Base-by-base conservation (phyloP, 148 eudicot species). In the Rhododendron ferrugineum region DNA sequence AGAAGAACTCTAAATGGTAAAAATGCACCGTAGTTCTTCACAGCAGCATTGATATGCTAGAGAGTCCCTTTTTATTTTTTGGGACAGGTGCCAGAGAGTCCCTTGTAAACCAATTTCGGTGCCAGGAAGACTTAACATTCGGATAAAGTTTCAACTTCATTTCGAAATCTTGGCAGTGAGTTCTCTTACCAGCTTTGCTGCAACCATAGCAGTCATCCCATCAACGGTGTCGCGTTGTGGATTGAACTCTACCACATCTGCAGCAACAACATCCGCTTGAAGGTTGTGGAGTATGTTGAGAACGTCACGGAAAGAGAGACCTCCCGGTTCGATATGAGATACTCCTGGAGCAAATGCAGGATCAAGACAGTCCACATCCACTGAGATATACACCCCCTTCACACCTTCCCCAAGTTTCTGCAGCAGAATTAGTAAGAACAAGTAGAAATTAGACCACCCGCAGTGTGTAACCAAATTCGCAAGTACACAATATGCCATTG, bases 141-240 rank as follows among this genome's bases (percentile, higher is more conserved):
- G 16, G 14, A 46, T 5, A 46, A 7, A 79, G 82, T 16, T 52
- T 52, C 82, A 30, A 50, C 16, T 52, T 91, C 91, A 96, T 78
- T 93, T 96, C 32, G 98, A 95, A 70, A 96, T 95, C 87, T 89
- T 95, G 9, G 98, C 99, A 52, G 99, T 74, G 34, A 96, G 89
- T 89, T 96, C 99, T 87, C 99, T 88, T 5, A 92, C 99, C 83
- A 96, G 84, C 88, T 96, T 96, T 34, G 98, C 99, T 76, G 99
- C 98, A 88, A 96, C 99, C 99, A 96, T 96, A 13, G 94, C 98
- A 26, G 99, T 96, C 99, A 96, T 96, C 26, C 97, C 98, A 86
- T 96, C 99, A 56, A 93, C 99, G 26, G 98, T 96, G 84, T 96
- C 99, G 6, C 99, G 93, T 54, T 96, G 99, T 50, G 99, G 99